phyloP scores from a whole-genome alignment of 805 yeast genomes.

The Monosporozyma yasuniensis region DNA sequence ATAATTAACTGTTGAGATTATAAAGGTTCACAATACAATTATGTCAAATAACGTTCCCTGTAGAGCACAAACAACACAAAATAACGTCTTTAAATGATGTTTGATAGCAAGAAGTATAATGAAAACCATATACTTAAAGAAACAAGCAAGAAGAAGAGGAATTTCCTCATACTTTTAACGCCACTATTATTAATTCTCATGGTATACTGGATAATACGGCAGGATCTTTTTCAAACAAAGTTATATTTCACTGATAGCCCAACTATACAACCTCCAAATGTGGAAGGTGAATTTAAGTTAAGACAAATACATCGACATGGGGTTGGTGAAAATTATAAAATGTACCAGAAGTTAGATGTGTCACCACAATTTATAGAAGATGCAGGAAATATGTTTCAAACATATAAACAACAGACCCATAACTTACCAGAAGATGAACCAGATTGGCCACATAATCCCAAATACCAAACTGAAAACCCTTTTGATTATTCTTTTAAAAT shows the following conservation, averaged over 20 bases:
- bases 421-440: slow-evolving; percentile 5
- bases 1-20: not conserved
- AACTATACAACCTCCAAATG: not conserved
- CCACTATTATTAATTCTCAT: not conserved
- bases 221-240: not conserved
- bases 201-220: not conserved
- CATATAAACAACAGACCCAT: not conserved
- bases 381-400: slow-evolving; percentile 13
- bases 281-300: slow-evolving; percentile 10
- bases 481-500: slow-evolving; percentile 16
- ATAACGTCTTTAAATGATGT: not conserved
- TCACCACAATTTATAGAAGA: slow-evolving; percentile 10
- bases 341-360: slow-evolving; percentile 17
- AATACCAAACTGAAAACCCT: slow-evolving; percentile 20
- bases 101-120: not conserved
- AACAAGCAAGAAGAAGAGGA: not conserved
- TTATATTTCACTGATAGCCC: not conserved
- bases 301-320: slow-evolving; percentile 22
- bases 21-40: not conserved
- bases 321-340: slow-evolving; percentile 7
- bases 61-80: too few relatives aligned
- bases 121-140: not conserved
- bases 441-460: slow-evolving; percentile 16
- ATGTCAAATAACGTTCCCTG: too few relatives aligned
- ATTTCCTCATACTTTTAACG: not conserved